Evolutionary conservation across 2,329 filamentous ascomycete species (phyloP).

Genomic region (Fusarium fujikuroi): DNA sequence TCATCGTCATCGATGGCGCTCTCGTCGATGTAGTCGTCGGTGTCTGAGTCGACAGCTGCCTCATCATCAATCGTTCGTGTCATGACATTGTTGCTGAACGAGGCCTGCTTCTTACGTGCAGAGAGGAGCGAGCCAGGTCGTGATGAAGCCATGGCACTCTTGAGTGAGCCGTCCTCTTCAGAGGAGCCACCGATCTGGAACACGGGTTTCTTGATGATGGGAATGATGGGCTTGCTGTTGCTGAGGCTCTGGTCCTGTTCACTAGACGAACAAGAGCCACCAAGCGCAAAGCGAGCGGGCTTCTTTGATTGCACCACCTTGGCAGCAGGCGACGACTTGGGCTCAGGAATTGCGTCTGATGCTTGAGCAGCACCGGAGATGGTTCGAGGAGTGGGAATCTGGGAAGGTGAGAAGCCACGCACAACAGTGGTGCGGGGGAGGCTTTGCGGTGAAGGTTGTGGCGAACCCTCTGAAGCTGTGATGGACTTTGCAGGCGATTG

Average conservation of each 20-base stretch:
- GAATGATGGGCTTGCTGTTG: constrained; percentile 49
- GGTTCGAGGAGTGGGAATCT: constrained; percentile 63
- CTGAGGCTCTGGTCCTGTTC: constrained; percentile 63
- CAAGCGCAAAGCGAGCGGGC: constrained; percentile 74
- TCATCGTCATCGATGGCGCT: constrained; percentile 83
- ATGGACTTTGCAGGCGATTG: constrained; percentile 68
- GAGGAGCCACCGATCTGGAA: constrained; percentile 69
- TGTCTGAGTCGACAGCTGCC: constrained; percentile 66
- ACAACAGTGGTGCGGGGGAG: constrained; percentile 65
- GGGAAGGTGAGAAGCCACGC: constrained; percentile 85
- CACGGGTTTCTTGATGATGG: constrained; percentile 52
- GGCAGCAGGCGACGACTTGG: constrained; percentile 64
- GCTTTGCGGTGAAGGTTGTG: constrained; percentile 43
- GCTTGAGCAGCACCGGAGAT: constrained; percentile 63
- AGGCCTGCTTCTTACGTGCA: constrained; percentile 77
- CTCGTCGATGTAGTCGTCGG: constrained; percentile 79
- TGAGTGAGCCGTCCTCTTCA: constrained; percentile 82
- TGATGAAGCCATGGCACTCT: constrained; percentile 61
- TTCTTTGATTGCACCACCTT: constrained; percentile 77
- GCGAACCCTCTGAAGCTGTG: constrained; percentile 53
- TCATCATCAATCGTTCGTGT: constrained; percentile 72
- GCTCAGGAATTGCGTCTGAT: constrained; percentile 70
- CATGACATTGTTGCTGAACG: constrained; percentile 81
- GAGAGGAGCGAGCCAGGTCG: constrained; percentile 55
- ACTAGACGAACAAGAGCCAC: constrained; percentile 82